Evolutionary conservation across 495 filamentous ascomycete genomes (phyloP), one percentile per base, ranked within the genome.

Genomic region (Xylaria venustula): DNA sequence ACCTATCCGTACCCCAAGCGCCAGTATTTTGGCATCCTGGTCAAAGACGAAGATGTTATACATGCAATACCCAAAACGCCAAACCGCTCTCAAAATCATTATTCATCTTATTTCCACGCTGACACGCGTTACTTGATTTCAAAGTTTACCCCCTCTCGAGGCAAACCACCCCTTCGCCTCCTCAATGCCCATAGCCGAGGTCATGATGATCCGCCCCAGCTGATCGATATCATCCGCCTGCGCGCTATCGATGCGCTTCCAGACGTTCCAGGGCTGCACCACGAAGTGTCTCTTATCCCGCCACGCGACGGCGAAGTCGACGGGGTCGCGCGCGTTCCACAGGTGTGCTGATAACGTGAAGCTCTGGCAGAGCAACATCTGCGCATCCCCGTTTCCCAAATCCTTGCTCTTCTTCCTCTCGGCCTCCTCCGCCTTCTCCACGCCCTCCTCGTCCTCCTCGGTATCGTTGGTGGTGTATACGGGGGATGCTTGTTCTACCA

Each of bases 231-330:
- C 81, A 26, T 75, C 72, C 3, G 75, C 68, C 17, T 65, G 58
- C 0, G 77, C 80, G 7, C 62, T 19, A 11, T 82, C 50, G 1
- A 73, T 58, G 7, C 62, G 64, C 0, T 56, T 60, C 34, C 79
- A 77, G 54, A 63, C 60, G 28, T 54, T 45, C 17, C 12, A 46
- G 22, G 51, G 40, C 17, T 62, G 62, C 0, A 81, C 72, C 15
- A 83, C 50, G 44, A 77, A 77, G 53, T 81, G 80, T 22, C 73
- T 71, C 55, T 75, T 75, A 9, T 74, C 70, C 2, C 73, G 69
- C 78, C 80, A 84, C 5, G 78, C 79, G 1, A 73, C 64, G 3
- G 76, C 73, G 58, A 84, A 84, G 6, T 79, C 78, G 23, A 77
- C 69, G 1, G 74, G 68, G 22, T 72, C 75, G 2, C 55, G 61